Evolutionary conservation across 257 asterid species (phyloP), one percentile per base, ranked within the genome.

Genomic region (Anisodus tanguticus): DNA sequence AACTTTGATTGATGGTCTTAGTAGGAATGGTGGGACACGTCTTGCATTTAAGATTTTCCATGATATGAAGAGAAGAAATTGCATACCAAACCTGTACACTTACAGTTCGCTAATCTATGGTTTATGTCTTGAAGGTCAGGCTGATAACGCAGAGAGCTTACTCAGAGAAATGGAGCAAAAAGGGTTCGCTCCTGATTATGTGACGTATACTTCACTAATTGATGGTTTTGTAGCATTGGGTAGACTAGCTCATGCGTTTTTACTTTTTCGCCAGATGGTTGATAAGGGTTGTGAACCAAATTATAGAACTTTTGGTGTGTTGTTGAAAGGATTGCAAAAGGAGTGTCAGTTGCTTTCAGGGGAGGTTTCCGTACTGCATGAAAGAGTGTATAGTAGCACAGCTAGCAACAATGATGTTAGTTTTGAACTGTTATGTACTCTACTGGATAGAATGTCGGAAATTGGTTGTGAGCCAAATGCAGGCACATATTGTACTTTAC

Each of bases 31-130:
- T 17, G 91, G 88, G 83, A 88, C 88, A 45, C 84, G 86, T 80
- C 89, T 91, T 80, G 98, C 99, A 67, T 88, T 92, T 86, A 89
- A 91, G 89, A 90, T 92, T 86, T 91, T 95, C 89, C 87, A 87
- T 85, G 92, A 93, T 86, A 94, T 95, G 99, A 88, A 90, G 84
- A 88, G 81, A 58, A 87, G 85, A 74, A 89, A 88, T 82, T 94
- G 96, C 93, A 85, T 64, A n/a, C 98, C 99, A 41, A 94, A 95
- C 87, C 79, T 89, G 89, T 90, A 91, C 86, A 93, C 99, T 43
- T 94, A 95, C 74, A 88, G 97, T 88, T 89, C 96, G 51, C 90
- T 95, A 71, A 91, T 95, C 83, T 47, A 93, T 57, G 99, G 99
- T 57, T 87, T 91, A 83, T 94, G 98, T 90, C 88, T 85, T 60